phyloP scores from a whole-genome alignment of 352 stramenopile species.

The Phytophthora crassamura region DNA sequence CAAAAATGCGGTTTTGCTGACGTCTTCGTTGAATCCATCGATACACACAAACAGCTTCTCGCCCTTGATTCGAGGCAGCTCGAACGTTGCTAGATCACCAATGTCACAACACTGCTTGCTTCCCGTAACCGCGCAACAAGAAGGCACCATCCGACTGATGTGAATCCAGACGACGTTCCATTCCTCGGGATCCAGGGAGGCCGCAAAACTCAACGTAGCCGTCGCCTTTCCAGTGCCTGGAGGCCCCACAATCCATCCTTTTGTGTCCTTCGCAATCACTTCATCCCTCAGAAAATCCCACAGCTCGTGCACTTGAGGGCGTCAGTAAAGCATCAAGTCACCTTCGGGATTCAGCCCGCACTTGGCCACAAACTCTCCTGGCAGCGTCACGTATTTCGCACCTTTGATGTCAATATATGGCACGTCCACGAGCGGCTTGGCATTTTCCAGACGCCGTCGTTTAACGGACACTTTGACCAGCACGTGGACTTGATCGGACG shows the following conservation, averaged over 20 bases:
- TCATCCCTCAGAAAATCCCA: conserved; percentile 9
- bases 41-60: conserved; percentile 1
- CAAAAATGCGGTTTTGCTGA: not conserved
- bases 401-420: conserved; percentile 1
- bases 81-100: conserved; percentile 1
- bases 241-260: conserved; percentile 26
- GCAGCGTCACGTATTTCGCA: conserved; percentile 9
- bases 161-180: conserved; percentile 37
- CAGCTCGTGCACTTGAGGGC: conserved; percentile 5
- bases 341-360: not conserved
- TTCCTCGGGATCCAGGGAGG: conserved; percentile 25
- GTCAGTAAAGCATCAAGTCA: conserved; percentile 21
- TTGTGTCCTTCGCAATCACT: conserved; percentile 13
- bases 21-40: not conserved
- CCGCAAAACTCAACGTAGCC: conserved; percentile 19
- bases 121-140: conserved; percentile 1
- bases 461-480: not conserved
- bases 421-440: not conserved
- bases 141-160: not conserved
- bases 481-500: too few relatives aligned
- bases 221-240: conserved; percentile 30
- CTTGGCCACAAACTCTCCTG: conserved; percentile 1
- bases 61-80: conserved; percentile 1
- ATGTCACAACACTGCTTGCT: not conserved
- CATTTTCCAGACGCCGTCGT: conserved; percentile 2